Base-by-base conservation (phyloP, 495 filamentous ascomycete species). In the Venustampulla echinocandica region DNA sequence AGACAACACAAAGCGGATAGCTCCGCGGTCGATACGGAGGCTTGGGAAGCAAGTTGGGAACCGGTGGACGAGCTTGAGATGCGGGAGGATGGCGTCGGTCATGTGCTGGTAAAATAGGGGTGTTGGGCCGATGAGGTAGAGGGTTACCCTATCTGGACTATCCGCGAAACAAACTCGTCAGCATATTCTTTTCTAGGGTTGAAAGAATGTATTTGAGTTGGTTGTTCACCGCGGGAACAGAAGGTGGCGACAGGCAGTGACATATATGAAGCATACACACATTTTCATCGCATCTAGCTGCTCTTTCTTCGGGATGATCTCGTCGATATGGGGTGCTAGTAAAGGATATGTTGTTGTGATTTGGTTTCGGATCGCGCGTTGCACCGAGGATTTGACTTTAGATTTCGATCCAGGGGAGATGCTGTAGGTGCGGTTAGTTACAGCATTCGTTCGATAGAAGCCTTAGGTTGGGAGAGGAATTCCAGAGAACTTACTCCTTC, bases 321-420 rank as follows among this genome's bases (percentile, higher is more conserved):
- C 87, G 60, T 98, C 92, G 66, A 96, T 95, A 64, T 85, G 74
- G 0, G 87, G 87, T 47, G 79, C 80, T 43, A 96, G 85, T 13
- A 84, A 73, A 1, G 92, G 92, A 67, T 90, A 95, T 35, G 87
- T 82, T 27, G 87, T 76, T 51, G 87, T 65, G 56, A 96, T 70
- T 55, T 85, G 85, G 47, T 81, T 73, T 56, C 92, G 84, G 49
- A 98, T 76, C 51, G 71, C 78, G 51, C 92, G 86, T 68, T 95
- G 88, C 33, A 85, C 87, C 14, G 90, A 95, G 56, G 90, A 95
- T 68, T 97, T 98, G 65, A 98, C 87, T 75, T 97, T 98, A 50
- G 87, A 85, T 65, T 90, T 92, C 44, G 85, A 80, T 44, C 82
- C 81, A 7, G 81, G 66, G 57, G 79, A 72, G 63, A 96, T 79